Evolutionary conservation across 2,329 filamentous ascomycete genomes (phyloP).

Genomic region (Stagonosporopsis tanaceti): DNA sequence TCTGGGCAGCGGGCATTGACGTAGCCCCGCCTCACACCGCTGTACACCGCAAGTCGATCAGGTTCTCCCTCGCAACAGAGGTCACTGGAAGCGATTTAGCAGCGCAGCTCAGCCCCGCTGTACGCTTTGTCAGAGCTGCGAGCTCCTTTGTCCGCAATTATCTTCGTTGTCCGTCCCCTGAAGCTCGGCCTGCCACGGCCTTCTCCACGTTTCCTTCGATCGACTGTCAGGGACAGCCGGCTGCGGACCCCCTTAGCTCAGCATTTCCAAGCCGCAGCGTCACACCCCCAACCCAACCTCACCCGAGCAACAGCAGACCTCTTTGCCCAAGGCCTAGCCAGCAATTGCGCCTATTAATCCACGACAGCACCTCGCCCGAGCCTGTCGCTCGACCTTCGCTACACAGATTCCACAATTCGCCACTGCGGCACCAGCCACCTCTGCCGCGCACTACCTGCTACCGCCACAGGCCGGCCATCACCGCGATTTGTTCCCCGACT

Average conservation of each 20-base stretch:
- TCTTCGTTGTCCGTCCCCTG: conserved; percentile 2
- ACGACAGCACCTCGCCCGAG: not conserved
- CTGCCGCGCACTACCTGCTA: conserved; percentile 27
- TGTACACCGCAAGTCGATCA: conserved; percentile 19
- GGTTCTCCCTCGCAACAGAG: conserved; percentile 11
- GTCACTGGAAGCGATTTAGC: conserved; percentile 8
- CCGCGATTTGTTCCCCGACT: conserved; percentile 19
- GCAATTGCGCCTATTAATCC: conserved; percentile 10
- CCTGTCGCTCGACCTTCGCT: conserved; percentile 13
- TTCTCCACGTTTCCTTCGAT: conserved; percentile 18
- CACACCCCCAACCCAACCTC: conserved; percentile 16
- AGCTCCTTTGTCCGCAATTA: conserved; percentile 14
- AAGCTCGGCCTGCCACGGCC: conserved; percentile 15
- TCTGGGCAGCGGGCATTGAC: conserved; percentile 18
- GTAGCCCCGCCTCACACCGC: conserved; percentile 22
- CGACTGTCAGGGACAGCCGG: conserved; percentile 18
- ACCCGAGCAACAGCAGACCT: conserved; percentile 16
- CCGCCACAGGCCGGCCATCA: conserved; percentile 26
- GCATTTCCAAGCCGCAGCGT: conserved; percentile 17
- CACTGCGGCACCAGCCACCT: conserved; percentile 22
- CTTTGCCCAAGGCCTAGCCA: not conserved
- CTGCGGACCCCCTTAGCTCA: conserved; percentile 15
- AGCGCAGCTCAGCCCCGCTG: conserved; percentile 16
- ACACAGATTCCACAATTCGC: conserved; percentile 9
- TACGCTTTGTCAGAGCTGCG: conserved; percentile 10